Evolutionary conservation across 805 yeast genomes (phyloP).

Genomic region (Lipomyces anomalus): DNA sequence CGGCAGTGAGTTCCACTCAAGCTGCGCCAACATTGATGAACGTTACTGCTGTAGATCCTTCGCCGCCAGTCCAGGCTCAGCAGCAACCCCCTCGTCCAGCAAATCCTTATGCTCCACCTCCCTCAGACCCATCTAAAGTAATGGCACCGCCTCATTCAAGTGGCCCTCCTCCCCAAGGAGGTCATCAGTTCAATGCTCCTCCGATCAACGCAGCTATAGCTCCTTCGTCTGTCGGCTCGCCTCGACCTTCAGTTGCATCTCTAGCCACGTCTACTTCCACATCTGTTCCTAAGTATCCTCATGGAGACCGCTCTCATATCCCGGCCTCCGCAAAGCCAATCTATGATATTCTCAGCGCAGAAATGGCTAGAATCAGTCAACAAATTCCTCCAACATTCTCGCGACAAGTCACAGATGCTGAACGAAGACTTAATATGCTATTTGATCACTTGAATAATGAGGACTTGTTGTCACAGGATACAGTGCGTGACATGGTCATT

Average conservation of each 20-base stretch:
- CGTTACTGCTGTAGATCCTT: not conserved
- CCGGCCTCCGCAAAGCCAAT: slow-evolving; percentile 56
- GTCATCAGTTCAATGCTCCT: too few species aligned
- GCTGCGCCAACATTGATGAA: not conserved
- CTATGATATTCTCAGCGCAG: slow-evolving; percentile 48
- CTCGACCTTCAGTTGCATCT: slow-evolving; percentile 4
- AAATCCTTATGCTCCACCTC: slow-evolving; percentile 25
- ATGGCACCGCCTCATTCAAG: slow-evolving; percentile 27
- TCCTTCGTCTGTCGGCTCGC: too few species aligned
- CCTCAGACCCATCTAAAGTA: slow-evolving; percentile 19
- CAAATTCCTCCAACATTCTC: slow-evolving; percentile 60
- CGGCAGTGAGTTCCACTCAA: slow-evolving; percentile 21
- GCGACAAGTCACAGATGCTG: slow-evolving; percentile 74
- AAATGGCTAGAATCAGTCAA: slow-evolving; percentile 61
- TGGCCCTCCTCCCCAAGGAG: too few species aligned
- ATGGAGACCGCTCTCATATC: slow-evolving; percentile 66
- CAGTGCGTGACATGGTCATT: slow-evolving; percentile 47
- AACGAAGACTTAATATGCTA: slow-evolving; percentile 68
- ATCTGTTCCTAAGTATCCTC: slow-evolving; percentile 4
- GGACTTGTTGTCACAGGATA: slow-evolving; percentile 55
- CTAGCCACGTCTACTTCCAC: slow-evolving; percentile 4
- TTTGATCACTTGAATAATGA: slow-evolving; percentile 72
- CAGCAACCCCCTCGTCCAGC: slow-evolving; percentile 11
- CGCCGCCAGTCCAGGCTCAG: too few species aligned
- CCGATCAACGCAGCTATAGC: too few species aligned